A percentile compares a stretch with the other conserved stretches of the same genome.
These are phyloP conservation scores for Kwoniella shivajii DNA, from an alignment of 1,284 basidiomycete genomes.

Conservation along the genomic window DNA sequence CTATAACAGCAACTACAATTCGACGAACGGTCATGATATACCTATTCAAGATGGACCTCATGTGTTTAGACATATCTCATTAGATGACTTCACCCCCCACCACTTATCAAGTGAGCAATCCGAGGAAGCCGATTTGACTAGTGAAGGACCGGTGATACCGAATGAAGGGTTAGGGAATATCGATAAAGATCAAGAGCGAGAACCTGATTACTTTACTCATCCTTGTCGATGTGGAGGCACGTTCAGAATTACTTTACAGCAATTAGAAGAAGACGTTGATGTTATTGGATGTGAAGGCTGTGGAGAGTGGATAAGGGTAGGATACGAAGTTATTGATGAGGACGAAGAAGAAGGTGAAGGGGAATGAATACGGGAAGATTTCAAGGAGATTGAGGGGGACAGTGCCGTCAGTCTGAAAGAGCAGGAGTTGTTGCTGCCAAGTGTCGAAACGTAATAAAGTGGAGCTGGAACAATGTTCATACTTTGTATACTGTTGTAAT, in stretches of 20 bases:
- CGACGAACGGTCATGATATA: neutral
- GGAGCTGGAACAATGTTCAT: too few relatives aligned
- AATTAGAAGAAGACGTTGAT: slow-evolving; percentile 55
- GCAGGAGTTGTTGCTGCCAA: too few relatives aligned
- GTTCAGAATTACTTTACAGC: slow-evolving; percentile 47
- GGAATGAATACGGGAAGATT: neutral
- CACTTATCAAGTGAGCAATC: neutral
- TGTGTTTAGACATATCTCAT: slow-evolving; percentile 39
- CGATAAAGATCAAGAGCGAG: slow-evolving; percentile 18
- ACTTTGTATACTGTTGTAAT: too few relatives aligned
- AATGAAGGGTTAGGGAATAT: neutral
- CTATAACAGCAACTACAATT: neutral
- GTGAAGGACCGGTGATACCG: too few relatives aligned
- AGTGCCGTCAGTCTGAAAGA: too few relatives aligned
- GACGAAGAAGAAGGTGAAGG: slow-evolving; percentile 16
- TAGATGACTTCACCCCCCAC: slow-evolving; percentile 42
- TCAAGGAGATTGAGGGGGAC: too few relatives aligned
- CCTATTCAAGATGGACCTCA: slow-evolving; percentile 20
- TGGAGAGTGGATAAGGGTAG: slow-evolving; percentile 55
- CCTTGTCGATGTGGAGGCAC: slow-evolving; percentile 53
- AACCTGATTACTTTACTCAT: slow-evolving; percentile 48
- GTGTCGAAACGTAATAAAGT: too few relatives aligned
- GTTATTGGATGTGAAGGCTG: slow-evolving; percentile 56
- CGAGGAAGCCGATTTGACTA: neutral
- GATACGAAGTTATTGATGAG: slow-evolving; percentile 53